A percentile compares a stretch with the other conserved stretches of the same genome.
These are phyloP conservation scores for Stagonosporopsis vannaccii DNA, from an alignment of 2,329 filamentous ascomycete species.

Conservation along the genomic window DNA sequence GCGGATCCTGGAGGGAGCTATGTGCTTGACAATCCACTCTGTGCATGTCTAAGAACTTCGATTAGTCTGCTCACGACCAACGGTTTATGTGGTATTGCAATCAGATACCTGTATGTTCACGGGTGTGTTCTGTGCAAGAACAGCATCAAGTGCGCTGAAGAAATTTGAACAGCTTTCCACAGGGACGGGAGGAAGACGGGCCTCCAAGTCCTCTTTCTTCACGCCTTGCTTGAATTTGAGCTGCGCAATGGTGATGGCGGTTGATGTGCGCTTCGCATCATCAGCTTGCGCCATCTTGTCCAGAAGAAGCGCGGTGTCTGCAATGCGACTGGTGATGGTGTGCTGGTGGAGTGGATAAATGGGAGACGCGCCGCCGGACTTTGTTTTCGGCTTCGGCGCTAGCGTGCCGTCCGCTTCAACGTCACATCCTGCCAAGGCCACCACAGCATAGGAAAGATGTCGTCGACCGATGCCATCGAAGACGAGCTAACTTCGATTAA, in stretches of 20 bases:
- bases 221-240: slow-evolving; percentile 39
- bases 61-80: slow-evolving; percentile 44
- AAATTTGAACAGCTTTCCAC: slow-evolving; percentile 34
- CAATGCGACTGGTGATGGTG: slow-evolving; percentile 13
- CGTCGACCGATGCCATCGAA: slow-evolving; percentile 56
- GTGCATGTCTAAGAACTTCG: slow-evolving; percentile 74
- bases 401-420: slow-evolving; percentile 22
- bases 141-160: slow-evolving; percentile 35
- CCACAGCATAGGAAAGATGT: slow-evolving; percentile 26
- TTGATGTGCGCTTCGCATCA: slow-evolving; percentile 33
- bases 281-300: slow-evolving; percentile 31
- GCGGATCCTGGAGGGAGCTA: slow-evolving; percentile 72
- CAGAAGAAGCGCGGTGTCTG: slow-evolving; percentile 7
- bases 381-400: slow-evolving; percentile 20
- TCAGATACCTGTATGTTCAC: slow-evolving; percentile 46
- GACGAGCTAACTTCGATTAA: slow-evolving; percentile 85
- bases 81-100: slow-evolving; percentile 25
- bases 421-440: slow-evolving; percentile 20
- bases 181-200: slow-evolving; percentile 28
- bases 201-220: slow-evolving; percentile 30
- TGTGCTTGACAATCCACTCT: slow-evolving; percentile 79
- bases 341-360: slow-evolving; percentile 5
- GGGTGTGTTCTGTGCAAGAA: slow-evolving; percentile 37
- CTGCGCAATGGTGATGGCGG: slow-evolving; percentile 36
- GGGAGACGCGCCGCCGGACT: slow-evolving; percentile 3